Evolutionary conservation across 139 green algal genomes (phyloP).

Genomic region (Chlamydomonas schloesseri): DNA sequence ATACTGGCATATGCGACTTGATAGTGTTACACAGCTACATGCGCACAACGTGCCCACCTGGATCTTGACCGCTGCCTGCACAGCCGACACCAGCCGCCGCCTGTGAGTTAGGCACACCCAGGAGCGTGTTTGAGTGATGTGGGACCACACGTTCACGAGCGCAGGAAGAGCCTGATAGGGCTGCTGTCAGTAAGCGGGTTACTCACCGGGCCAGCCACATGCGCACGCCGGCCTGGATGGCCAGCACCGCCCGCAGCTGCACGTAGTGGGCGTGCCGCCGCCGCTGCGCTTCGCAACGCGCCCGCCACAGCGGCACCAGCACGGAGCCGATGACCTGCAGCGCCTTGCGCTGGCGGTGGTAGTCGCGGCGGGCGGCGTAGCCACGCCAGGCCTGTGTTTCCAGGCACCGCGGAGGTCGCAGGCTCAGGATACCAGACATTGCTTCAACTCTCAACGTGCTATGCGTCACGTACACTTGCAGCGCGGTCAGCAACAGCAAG

Average conservation of each 20-base stretch:
- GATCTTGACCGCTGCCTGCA: not conserved
- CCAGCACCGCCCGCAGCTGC: conserved; percentile 40
- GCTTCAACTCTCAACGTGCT: too few relatives aligned
- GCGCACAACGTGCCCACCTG: not conserved
- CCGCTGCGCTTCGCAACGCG: conserved; percentile 9
- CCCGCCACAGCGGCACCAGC: conserved; percentile 16
- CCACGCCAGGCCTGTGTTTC: conserved; percentile 51
- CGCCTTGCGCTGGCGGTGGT: not conserved
- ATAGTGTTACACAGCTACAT: too few relatives aligned
- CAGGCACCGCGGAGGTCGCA: too few relatives aligned
- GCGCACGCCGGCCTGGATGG: conserved; percentile 64
- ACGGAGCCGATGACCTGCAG: not conserved
- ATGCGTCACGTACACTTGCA: too few relatives aligned
- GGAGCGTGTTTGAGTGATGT: too few relatives aligned
- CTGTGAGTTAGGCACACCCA: too few relatives aligned
- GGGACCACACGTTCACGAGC: too few relatives aligned
- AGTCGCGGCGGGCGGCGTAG: not conserved
- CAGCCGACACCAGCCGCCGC: not conserved
- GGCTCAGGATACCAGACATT: too few relatives aligned
- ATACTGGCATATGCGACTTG: too few relatives aligned
- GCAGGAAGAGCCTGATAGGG: too few relatives aligned
- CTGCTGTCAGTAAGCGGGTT: too few relatives aligned
- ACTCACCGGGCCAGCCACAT: conserved; percentile 43
- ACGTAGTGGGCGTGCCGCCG: not conserved
- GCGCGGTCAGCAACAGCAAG: not conserved